Percentiles rank a stretch among this genome's conserved stretches.
Conservation (phyloP, 2,329 filamentous ascomycete genomes). For the Fusarium penzigii region DNA sequence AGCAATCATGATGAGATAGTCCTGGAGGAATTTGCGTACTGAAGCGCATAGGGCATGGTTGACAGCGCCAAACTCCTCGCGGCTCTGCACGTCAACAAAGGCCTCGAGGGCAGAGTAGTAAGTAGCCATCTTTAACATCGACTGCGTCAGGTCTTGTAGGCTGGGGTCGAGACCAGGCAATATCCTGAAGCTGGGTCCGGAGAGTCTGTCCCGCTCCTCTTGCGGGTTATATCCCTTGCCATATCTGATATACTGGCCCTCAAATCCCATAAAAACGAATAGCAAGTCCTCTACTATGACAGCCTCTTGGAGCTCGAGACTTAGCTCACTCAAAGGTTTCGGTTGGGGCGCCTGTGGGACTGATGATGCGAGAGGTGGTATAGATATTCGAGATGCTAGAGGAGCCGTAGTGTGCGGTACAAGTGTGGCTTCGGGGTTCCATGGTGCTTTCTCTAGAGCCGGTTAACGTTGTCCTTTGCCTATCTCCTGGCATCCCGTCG, state of each 20-base stretch:
- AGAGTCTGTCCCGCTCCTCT: slow-evolving; percentile 82
- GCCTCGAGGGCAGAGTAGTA: slow-evolving; percentile 90
- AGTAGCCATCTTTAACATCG: slow-evolving; percentile 92
- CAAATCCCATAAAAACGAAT: slow-evolving; percentile 97
- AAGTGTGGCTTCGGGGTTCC: slow-evolving; percentile 80
- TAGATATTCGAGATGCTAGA: slow-evolving; percentile 64
- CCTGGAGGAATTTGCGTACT: slow-evolving; percentile 85
- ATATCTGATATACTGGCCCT: slow-evolving; percentile 96
- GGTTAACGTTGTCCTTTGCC: slow-evolving; percentile 11
- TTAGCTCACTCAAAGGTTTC: slow-evolving; percentile 70
- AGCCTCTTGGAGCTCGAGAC: slow-evolving; percentile 80
- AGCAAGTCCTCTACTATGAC: slow-evolving; percentile 87
- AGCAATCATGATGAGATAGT: slow-evolving; percentile 89
- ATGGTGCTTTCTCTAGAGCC: slow-evolving; percentile 47
- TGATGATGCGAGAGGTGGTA: slow-evolving; percentile 73
- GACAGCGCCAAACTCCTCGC: slow-evolving; percentile 89
- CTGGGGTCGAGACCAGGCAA: slow-evolving; percentile 86
- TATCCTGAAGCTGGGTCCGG: slow-evolving; percentile 79
- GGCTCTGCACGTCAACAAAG: slow-evolving; percentile 91
- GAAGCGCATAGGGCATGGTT: slow-evolving; percentile 97
- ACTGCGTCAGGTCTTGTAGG: slow-evolving; percentile 79
- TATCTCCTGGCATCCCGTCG: background rate
- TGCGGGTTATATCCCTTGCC: slow-evolving; percentile 78
- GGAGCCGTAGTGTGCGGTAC: slow-evolving; percentile 69
- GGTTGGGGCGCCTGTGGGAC: slow-evolving; percentile 71